phyloP scores from a whole-genome alignment of 163 green algal species.

The Scenedesmus sp. region DNA sequence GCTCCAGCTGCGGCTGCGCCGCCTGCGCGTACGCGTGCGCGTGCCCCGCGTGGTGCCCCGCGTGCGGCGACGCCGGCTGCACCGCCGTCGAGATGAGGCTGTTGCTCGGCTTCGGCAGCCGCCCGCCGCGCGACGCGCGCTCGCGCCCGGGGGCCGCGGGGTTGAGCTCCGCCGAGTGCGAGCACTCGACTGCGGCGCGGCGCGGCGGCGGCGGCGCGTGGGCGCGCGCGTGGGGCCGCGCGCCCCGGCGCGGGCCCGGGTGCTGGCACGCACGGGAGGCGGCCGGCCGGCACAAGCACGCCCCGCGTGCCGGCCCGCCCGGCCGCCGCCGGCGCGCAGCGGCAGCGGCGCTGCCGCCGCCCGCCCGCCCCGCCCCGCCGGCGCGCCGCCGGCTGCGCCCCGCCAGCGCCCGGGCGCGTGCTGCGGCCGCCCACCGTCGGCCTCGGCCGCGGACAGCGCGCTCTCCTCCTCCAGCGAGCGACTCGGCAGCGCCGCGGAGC shows the following conservation, averaged over 20 bases:
- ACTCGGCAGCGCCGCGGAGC: constrained; percentile 56
- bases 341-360: no score
- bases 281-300: no score
- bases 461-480: constrained; percentile 60
- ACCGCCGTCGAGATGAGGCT: constrained; percentile 63
- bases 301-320: no score
- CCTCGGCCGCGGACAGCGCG: constrained; percentile 60
- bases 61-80: constrained; percentile 40
- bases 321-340: no score
- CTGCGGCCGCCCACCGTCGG: constrained; percentile 42
- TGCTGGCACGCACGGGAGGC: no score
- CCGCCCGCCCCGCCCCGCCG: no score
- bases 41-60: not conserved
- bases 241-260: no score
- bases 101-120: constrained; percentile 49
- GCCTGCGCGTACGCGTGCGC: not conserved
- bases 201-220: not conserved
- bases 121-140: constrained; percentile 11
- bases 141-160: not conserved
- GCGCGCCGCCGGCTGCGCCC: no score
- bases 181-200: constrained; percentile 32
- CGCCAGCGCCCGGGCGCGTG: no score
- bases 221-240: no score
- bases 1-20: constrained; percentile 40
- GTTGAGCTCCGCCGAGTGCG: constrained; percentile 30